Evolutionary conservation across 139 green algal genomes (phyloP).

Genomic region (Auxenochlorella pyrenoidosa): DNA sequence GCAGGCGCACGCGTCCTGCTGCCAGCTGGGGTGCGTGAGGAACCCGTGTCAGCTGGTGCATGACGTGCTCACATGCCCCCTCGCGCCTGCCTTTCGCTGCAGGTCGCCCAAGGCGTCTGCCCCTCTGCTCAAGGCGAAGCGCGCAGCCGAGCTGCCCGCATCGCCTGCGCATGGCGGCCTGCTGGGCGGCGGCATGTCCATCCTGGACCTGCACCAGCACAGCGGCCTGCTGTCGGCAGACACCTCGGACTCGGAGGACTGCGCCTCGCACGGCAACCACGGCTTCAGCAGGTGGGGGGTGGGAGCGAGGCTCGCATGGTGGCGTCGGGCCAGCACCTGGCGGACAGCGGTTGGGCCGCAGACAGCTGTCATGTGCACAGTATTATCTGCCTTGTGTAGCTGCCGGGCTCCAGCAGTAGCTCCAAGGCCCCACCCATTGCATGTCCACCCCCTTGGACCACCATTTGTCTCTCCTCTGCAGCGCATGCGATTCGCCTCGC

Average conservation of each 20-base stretch:
- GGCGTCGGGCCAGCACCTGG: background rate
- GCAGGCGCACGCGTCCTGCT: background rate
- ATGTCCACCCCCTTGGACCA: no score
- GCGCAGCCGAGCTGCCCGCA: background rate
- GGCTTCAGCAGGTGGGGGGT: background rate
- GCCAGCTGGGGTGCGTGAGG: no score
- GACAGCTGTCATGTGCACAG: background rate
- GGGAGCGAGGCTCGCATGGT: background rate
- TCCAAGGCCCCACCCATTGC: no score
- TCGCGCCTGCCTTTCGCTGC: background rate
- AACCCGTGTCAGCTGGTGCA: no score
- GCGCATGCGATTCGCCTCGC: background rate
- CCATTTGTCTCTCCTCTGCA: background rate
- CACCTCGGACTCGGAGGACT: conserved; percentile 8
- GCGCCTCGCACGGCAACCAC: conserved; percentile 6
- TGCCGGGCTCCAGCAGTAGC: no score
- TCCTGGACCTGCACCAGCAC: conserved; percentile 21
- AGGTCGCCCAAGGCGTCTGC: background rate
- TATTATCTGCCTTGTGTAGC: no score
- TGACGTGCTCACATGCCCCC: no score
- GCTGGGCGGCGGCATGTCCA: conserved; percentile 18
- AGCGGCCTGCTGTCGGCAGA: background rate
- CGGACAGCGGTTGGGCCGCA: background rate
- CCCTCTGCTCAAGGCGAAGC: background rate
- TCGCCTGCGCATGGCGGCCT: background rate